phyloP scores from a whole-genome alignment of 1,139 yeast genomes.

The Candida sp. region DNA sequence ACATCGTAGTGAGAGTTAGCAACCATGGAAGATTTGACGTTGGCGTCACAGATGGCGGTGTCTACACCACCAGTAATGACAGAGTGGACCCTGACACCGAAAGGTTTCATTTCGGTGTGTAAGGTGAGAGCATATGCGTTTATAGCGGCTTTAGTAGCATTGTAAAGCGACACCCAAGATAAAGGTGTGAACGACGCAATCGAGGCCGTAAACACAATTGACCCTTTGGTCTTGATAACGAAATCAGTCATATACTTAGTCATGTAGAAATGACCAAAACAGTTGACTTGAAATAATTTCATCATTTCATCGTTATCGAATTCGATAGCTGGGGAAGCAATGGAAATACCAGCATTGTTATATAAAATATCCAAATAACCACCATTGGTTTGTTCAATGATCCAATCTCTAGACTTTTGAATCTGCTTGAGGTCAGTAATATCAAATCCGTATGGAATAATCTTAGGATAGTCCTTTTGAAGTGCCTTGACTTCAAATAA shows the following conservation, averaged over 20 bases:
- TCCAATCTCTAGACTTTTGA: constrained; percentile 17
- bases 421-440: constrained; percentile 26
- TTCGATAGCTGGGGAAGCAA: constrained; percentile 33
- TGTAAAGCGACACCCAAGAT: constrained; percentile 30
- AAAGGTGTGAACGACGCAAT: constrained; percentile 35
- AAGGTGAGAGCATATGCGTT: constrained; percentile 65
- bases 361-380: constrained; percentile 28
- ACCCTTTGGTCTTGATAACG: constrained; percentile 32
- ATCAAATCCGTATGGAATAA: constrained; percentile 26
- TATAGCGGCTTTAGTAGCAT: constrained; percentile 59
- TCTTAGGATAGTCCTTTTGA: constrained; percentile 23
- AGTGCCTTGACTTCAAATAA: constrained; percentile 25
- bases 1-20: constrained; percentile 23
- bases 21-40: constrained; percentile 5
- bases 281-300: constrained; percentile 28
- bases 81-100: constrained; percentile 33
- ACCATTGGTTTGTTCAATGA: constrained; percentile 25
- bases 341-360: constrained; percentile 31
- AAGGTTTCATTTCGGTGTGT: constrained; percentile 54
- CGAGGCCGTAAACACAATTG: constrained; percentile 36
- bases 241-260: constrained; percentile 30
- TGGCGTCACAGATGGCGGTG: constrained; percentile 27
- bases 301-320: constrained; percentile 21
- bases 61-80: constrained; percentile 41
- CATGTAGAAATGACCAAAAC: constrained; percentile 35